These are phyloP conservation scores for Flagelloscypha sp. DNA, from an alignment of 768 basidiomycete genomes.

Conservation along the genomic window DNA sequence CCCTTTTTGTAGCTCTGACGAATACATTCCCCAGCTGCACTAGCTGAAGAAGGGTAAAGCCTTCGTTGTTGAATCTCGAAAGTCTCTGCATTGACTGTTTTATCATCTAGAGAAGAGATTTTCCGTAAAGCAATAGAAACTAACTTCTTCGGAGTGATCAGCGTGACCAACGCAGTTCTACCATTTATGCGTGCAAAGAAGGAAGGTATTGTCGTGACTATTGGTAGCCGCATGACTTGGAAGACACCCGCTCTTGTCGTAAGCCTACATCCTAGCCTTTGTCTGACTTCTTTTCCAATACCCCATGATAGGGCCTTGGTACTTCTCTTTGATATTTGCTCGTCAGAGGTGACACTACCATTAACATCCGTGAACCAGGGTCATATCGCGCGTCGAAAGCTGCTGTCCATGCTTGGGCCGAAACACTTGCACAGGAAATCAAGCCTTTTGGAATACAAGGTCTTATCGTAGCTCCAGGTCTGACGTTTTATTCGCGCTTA, in stretches of 20 bases:
- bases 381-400: conserved; percentile 33
- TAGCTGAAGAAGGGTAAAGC: too few species aligned
- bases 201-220: conserved; percentile 29
- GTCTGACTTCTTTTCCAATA: background rate
- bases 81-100: too few species aligned
- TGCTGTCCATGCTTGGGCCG: conserved; percentile 30
- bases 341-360: background rate
- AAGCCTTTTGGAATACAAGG: conserved; percentile 29
- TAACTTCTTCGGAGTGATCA: conserved; percentile 36
- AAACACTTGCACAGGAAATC: conserved; percentile 30
- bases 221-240: conserved; percentile 31
- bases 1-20: too few species aligned
- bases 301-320: conserved; percentile 35
- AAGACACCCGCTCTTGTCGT: conserved; percentile 34
- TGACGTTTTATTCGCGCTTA: too few species aligned
- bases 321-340: conserved; percentile 2
- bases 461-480: conserved; percentile 35
- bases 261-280: conserved; percentile 3
- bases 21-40: too few species aligned
- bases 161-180: conserved; percentile 34
- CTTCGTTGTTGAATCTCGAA: too few species aligned
- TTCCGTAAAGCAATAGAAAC: conserved; percentile 15
- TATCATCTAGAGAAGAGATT: conserved; percentile 1
- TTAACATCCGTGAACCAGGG: conserved; percentile 12
- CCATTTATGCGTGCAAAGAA: conserved; percentile 24